Base-by-base conservation (phyloP, 805 yeast species). In the Sugiyamaella lignohabitans region DNA sequence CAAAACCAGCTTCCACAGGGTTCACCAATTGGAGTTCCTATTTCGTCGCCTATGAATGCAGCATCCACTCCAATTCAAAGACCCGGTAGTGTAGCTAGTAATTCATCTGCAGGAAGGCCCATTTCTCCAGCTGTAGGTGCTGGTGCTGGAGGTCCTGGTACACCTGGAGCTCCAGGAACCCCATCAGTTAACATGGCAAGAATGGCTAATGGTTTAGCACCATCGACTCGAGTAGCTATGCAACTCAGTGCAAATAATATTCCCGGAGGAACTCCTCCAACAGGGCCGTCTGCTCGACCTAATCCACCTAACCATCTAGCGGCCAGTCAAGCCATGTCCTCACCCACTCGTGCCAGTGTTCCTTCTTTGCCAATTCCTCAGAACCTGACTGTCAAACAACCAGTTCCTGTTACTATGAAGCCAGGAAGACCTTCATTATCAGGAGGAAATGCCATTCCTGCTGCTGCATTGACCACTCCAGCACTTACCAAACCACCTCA, bases 361-460 rank as follows among this genome's bases (percentile, higher is more conserved):
- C 52, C 56, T 17, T 52, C 60, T 4, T 50, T 67, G 50, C 64
- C 68, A 1, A 82, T 91, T 35, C 82, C 95, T 1, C 75, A 75
- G 39, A 79, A 76, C 17, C 70, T 93, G 43, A 74, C 80, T 43
- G 79, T 87, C 4, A 74, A 77, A 49, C 76, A 80, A 3, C 82
- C 87, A 5, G 71, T 72, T 8, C 80, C 96, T 0, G 81, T 80
- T 3, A 67, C 79, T 1, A 71, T 82, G 53, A 78, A 80, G 51
- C 80, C 82, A 24, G 78, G 77, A 52, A 74, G 96, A 50, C 95
- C 98, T 11, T 81, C 95, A 4, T 68, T 87, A 42, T 74, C 87
- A 22, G 93, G 88, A 35, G 97, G 97, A 8, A 77, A 80, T 47
- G 93, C 95, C 1, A 74, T 82, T 50, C 68, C 79, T 66, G 68